phyloP scores from a whole-genome alignment of 164 flowering plant species.

The Paratinospora sagittata region DNA sequence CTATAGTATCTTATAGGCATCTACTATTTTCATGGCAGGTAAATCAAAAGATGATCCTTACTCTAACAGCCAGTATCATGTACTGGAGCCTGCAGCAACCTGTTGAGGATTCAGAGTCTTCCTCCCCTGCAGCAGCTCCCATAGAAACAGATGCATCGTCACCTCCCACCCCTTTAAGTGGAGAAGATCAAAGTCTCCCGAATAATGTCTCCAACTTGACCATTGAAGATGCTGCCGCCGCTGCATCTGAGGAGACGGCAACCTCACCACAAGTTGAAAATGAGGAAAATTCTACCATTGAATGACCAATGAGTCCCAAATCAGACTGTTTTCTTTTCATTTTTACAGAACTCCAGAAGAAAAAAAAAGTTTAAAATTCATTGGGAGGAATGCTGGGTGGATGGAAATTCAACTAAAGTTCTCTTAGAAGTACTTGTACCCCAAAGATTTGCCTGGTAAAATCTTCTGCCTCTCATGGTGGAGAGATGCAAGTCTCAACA shows the following conservation, averaged over 20 bases:
- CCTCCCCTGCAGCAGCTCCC: too few relatives aligned
- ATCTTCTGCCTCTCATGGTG: too few relatives aligned
- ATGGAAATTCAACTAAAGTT: background rate
- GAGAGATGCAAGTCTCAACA: too few relatives aligned
- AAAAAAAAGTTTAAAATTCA: background rate
- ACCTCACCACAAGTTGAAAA: slow-evolving; percentile 32
- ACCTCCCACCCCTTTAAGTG: slow-evolving; percentile 17
- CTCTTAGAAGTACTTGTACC: too few relatives aligned
- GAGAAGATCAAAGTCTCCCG: slow-evolving; percentile 31
- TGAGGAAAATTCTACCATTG: slow-evolving; percentile 12
- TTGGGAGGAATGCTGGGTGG: background rate
- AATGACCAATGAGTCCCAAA: background rate
- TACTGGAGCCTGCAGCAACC: slow-evolving; percentile 83
- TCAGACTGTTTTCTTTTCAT: background rate
- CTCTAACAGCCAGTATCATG: slow-evolving; percentile 84
- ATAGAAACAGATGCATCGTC: too few relatives aligned
- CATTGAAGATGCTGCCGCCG: slow-evolving; percentile 46
- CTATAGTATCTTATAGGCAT: background rate
- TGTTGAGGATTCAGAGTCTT: slow-evolving; percentile 24
- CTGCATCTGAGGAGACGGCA: slow-evolving; percentile 22
- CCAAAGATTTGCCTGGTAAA: too few relatives aligned
- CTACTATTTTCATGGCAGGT: slow-evolving; percentile 41
- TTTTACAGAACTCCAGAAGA: background rate
- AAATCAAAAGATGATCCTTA: slow-evolving; percentile 89
- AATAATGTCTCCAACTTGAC: slow-evolving; percentile 52